Base-by-base conservation (phyloP, 148 eudicot species). In the Chenopodium quinoa region DNA sequence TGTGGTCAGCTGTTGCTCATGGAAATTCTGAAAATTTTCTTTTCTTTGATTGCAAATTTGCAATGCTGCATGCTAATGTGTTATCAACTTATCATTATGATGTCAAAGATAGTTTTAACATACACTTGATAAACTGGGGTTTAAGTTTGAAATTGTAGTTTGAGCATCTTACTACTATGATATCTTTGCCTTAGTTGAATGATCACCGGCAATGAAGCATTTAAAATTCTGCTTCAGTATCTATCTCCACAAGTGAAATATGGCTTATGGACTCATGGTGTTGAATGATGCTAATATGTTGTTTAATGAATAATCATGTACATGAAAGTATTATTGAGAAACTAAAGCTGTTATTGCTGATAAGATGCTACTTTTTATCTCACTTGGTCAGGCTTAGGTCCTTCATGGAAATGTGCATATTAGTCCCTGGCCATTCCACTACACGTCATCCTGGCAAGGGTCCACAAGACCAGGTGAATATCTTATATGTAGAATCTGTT, bases 361-460 rank as follows among this genome's bases (percentile, higher is more conserved):
- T 52, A 25, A 16, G 72, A 27, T 71, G 32, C 67, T 16, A 16
- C 65, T 65, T 32, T 25, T 40, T 78, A 22, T 73, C 22, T 52
- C 66, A 70, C 65, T 16, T 85, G 77, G 74, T 86, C 90, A 96
- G 99, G 87, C 98, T 96, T 80, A 86, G 99, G 84, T 90, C 99
- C 37, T 89, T 93, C 81, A 96, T 96, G 98, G 99, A 96, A 85
- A 86, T 96, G 88, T 96, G 99, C 89, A 96, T 96, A 82, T 90
- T 96, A 80, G 86, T 91, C 32, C 92, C 95, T 79, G 98, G 95
- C 56, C 81, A 80, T 83, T 87, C 95, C 37, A 85, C 87, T 73
- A 93, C 85, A 84, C 88, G 73, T 70, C 81, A 84, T 84, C 90
- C 82, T 52, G 84, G 75, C 73, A 78, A 88, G 47, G 83, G 86